These are phyloP conservation scores for Citrus medica DNA, from an alignment of 345 rosid genomes.

Conservation along the genomic window DNA sequence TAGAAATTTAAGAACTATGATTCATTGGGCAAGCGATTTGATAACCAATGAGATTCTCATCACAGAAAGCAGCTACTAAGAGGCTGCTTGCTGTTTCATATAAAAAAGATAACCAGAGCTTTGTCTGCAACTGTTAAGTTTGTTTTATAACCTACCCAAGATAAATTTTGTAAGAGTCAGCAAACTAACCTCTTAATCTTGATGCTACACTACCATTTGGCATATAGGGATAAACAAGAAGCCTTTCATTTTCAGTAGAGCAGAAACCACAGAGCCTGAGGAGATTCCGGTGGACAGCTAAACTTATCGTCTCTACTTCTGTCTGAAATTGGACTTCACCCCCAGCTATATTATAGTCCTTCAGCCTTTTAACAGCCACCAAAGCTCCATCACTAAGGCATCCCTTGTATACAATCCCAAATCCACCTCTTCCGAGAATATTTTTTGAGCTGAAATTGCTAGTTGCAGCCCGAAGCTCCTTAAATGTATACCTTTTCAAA, in stretches of 20 bases:
- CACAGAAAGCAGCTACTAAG: no score
- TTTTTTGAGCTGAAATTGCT: constrained; percentile 82
- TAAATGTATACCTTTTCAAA: constrained; percentile 75
- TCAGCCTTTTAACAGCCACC: constrained; percentile 97
- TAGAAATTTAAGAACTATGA: not conserved
- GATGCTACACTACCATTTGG: constrained; percentile 95
- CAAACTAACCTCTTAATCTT: constrained; percentile 70
- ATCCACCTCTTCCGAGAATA: constrained; percentile 91
- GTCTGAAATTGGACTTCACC: constrained; percentile 99
- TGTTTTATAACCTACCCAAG: not conserved
- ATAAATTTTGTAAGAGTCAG: not conserved
- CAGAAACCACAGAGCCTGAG: constrained; percentile 96
- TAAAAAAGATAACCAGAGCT: not conserved
- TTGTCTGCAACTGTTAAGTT: not conserved
- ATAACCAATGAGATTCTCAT: no score
- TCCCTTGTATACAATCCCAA: constrained; percentile 94
- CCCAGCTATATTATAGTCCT: constrained; percentile 78
- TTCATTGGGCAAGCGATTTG: not conserved
- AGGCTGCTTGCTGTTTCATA: not conserved
- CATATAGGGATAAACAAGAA: constrained; percentile 96
- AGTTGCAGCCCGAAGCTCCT: constrained; percentile 91
- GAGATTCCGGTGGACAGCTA: constrained; percentile 96
- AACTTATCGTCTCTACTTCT: constrained; percentile 90
- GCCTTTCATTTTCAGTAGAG: constrained; percentile 82
- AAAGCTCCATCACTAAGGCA: constrained; percentile 64